Conservation (phyloP, 2,329 filamentous ascomycete species). For the Claviceps fusiformis region DNA sequence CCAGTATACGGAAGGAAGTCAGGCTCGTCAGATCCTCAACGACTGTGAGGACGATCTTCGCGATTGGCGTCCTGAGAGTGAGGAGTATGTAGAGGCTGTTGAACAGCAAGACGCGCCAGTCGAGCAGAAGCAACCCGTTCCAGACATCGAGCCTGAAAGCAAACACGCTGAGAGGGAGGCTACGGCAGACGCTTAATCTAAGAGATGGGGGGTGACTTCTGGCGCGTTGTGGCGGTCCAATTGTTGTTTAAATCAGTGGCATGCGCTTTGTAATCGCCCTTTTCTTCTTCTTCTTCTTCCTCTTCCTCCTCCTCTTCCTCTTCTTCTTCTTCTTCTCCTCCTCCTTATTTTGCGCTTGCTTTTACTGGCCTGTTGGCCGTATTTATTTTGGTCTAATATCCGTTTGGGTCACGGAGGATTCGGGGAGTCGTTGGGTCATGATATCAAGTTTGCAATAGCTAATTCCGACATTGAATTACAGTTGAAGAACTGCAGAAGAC, state of each 20-base stretch:
- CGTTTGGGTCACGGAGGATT: background rate
- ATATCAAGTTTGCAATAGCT: conserved; percentile 1
- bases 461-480: background rate
- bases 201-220: background rate
- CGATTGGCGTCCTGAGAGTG: conserved; percentile 47
- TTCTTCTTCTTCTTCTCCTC: too few relatives aligned
- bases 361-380: background rate
- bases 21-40: conserved; percentile 75
- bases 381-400: background rate
- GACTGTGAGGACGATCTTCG: conserved; percentile 83
- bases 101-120: conserved; percentile 12
- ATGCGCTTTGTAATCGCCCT: background rate
- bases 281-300: too few relatives aligned
- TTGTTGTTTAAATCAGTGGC: background rate
- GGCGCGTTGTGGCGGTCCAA: background rate
- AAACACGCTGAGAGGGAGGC: background rate
- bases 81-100: conserved; percentile 16
- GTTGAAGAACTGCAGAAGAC: background rate
- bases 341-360: background rate
- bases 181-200: background rate
- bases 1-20: conserved; percentile 50
- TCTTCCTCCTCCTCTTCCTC: too few relatives aligned
- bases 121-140: conserved; percentile 12
- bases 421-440: background rate
- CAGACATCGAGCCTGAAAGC: conserved; percentile 3